These are phyloP conservation scores for Penicillium ochrochloron DNA, from an alignment of 495 filamentous ascomycete genomes.

Conservation along the genomic window DNA sequence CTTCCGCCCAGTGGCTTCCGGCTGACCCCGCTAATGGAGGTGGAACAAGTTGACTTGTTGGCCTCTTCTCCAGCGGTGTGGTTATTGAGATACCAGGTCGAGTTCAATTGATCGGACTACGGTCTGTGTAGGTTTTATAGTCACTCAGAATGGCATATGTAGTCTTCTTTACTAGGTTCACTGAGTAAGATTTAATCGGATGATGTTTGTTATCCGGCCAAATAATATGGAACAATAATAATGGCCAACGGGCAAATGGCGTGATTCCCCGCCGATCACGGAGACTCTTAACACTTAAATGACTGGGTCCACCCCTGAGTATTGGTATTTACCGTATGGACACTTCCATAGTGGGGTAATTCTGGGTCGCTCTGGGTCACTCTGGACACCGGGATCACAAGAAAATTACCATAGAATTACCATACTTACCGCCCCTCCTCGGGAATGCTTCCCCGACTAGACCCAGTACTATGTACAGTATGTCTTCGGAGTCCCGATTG, in stretches of 20 bases:
- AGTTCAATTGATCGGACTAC: background rate
- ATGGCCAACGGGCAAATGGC: conserved; percentile 15
- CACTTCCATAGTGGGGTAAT: conserved; percentile 2
- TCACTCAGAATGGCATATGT: background rate
- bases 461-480: conserved; percentile 1
- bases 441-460: conserved; percentile 6
- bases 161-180: too few species aligned
- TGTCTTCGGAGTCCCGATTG: conserved; percentile 13
- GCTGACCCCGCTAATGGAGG: background rate
- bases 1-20: background rate
- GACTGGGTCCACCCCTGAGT: background rate
- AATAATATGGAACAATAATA: background rate
- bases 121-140: background rate
- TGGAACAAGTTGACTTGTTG: background rate
- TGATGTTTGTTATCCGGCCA: conserved; percentile 14
- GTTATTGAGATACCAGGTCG: background rate
- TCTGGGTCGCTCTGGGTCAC: conserved; percentile 1
- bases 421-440: conserved; percentile 5
- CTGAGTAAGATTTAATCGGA: background rate
- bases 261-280: conserved; percentile 33
- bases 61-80: background rate
- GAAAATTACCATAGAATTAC: conserved; percentile 4
- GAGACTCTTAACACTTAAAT: conserved; percentile 9
- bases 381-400: background rate
- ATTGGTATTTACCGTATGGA: conserved; percentile 5